Conservation (phyloP, 2,329 filamentous ascomycete species). For the Calonectria crousiana region DNA sequence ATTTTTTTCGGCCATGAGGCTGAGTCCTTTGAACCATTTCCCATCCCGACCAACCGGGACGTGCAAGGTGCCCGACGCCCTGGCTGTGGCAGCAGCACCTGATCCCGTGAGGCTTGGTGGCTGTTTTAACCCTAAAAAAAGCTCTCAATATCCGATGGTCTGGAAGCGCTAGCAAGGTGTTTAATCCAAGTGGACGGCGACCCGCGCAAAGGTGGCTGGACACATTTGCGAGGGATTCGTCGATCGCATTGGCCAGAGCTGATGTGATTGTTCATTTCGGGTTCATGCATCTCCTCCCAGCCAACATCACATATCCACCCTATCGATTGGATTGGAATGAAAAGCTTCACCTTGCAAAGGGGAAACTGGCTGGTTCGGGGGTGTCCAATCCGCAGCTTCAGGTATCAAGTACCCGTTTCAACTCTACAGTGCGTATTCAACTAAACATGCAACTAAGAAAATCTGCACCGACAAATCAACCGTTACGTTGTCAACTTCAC, state of each 20-base stretch:
- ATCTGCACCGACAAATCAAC: not conserved
- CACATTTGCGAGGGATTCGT: not conserved
- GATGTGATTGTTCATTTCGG: not conserved
- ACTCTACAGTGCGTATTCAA: not conserved
- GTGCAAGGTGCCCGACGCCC: not conserved
- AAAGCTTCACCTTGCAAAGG: not conserved
- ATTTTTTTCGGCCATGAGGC: not conserved
- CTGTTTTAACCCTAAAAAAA: conserved; percentile 3
- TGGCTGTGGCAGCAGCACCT: not conserved
- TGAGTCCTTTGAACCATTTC: not conserved
- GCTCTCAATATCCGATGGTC: not conserved
- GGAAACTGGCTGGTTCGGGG: not conserved
- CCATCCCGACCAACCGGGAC: not conserved
- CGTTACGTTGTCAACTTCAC: not conserved
- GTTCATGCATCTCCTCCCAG: not conserved
- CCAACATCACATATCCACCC: not conserved
- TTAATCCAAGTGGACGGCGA: not conserved
- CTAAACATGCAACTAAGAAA: not conserved
- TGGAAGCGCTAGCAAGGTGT: not conserved
- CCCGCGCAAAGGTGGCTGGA: not conserved
- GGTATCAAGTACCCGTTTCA: not conserved
- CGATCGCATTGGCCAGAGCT: not conserved
- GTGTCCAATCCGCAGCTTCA: not conserved
- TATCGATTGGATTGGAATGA: not conserved
- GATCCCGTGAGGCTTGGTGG: not conserved